Evolutionary conservation across 1,284 basidiomycete species (phyloP).

Genomic region (Schizophyllum amplum): DNA sequence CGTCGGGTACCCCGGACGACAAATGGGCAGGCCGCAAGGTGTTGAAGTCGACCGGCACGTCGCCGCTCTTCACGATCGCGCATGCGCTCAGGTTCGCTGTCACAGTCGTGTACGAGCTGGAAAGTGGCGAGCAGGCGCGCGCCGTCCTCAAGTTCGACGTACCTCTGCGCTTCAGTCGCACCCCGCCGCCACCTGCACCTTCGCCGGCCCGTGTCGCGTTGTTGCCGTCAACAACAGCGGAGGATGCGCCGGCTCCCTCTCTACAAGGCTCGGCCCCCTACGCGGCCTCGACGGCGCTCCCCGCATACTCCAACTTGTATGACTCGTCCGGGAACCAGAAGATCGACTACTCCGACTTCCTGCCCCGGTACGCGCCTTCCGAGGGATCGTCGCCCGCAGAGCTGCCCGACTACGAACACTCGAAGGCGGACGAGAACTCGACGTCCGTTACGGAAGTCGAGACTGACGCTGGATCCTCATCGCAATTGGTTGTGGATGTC

Average conservation of each 20-base stretch:
- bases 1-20: constrained; percentile 11
- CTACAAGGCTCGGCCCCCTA: constrained; percentile 20
- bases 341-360: constrained; percentile 55
- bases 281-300: constrained; percentile 33
- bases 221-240: constrained; percentile 13
- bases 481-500: not conserved
- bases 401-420: not conserved
- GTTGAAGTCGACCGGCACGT: constrained; percentile 36
- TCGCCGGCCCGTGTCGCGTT: constrained; percentile 9
- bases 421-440: not conserved
- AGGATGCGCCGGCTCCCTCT: constrained; percentile 1
- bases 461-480: not conserved
- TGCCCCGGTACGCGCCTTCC: constrained; percentile 51
- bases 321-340: constrained; percentile 63
- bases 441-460: not conserved
- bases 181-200: constrained; percentile 22
- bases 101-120: constrained; percentile 43
- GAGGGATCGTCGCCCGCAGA: not conserved
- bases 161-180: constrained; percentile 44
- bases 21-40: constrained; percentile 35
- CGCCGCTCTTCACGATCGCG: constrained; percentile 49
- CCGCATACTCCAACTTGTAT: constrained; percentile 71
- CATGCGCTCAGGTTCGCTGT: constrained; percentile 50
- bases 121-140: constrained; percentile 24
- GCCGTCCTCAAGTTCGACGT: constrained; percentile 32